These are phyloP conservation scores for Pestalotiopsis fici DNA, from an alignment of 2,329 filamentous ascomycete species.

Conservation along the genomic window DNA sequence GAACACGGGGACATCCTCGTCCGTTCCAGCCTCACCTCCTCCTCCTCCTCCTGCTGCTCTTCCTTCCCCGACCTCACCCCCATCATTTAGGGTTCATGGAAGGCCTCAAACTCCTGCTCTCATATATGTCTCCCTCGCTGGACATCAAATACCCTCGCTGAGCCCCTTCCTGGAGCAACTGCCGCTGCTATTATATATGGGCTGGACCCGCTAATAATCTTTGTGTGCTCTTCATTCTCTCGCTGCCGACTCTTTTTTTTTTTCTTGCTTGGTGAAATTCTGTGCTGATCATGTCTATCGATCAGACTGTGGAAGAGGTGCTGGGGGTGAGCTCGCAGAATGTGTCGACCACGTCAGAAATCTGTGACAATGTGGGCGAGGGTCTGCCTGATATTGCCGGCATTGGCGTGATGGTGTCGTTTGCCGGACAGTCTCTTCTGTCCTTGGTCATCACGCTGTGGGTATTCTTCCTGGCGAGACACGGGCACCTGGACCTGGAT, in stretches of 20 bases:
- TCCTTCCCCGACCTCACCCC: neutral
- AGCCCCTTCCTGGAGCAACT: neutral
- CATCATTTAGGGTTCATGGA: neutral
- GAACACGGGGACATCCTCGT: neutral
- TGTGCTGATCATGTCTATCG: neutral
- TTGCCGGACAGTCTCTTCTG: conserved; percentile 15
- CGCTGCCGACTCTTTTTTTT: no score
- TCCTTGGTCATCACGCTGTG: conserved; percentile 14
- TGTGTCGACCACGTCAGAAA: neutral
- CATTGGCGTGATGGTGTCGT: conserved; percentile 15
- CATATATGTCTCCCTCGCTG: neutral
- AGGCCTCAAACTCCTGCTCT: neutral
- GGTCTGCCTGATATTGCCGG: conserved; percentile 14
- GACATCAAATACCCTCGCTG: neutral
- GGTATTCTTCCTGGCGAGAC: conserved; percentile 14
- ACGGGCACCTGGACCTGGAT: conserved; percentile 14
- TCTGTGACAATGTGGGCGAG: conserved; percentile 14
- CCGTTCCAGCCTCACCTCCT: neutral
- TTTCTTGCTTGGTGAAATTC: neutral
- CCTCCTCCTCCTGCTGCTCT: neutral
- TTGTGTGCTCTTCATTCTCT: no score
- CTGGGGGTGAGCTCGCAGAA: neutral
- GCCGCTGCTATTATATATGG: neutral
- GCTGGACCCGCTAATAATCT: neutral
- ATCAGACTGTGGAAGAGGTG: neutral